Evolutionary conservation across 495 filamentous ascomycete species (phyloP), one percentile per base, ranked within the genome.

Genomic region (Aspergillus taichungensis): DNA sequence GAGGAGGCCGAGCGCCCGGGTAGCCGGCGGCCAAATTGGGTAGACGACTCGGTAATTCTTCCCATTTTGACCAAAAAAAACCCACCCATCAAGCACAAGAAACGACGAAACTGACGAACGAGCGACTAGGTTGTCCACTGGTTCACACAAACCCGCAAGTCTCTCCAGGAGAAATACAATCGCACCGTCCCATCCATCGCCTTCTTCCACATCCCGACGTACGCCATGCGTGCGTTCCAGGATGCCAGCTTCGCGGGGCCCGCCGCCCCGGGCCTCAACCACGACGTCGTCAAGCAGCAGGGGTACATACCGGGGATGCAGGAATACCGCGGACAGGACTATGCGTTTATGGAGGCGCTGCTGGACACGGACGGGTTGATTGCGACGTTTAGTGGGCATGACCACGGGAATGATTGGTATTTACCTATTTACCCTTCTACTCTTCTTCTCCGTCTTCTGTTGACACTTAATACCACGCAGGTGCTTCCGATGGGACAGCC

Each of bases 191-290:
- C 84, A 0, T 80, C 78, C 10, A 51, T 89, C 2, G 82, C 75
- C 0, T 89, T 89, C 56, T 81, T 83, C 8, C 85, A 88, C 53
- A 88, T 88, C 43, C 85, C 84, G 3, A 66, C 70, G 3, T 70
- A 73, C 40, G 80, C 81, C 0, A 78, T 76, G 43, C 64, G 66
- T 0, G 69, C 62, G 24, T 62, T 78, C 6, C 78, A 84, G 50
- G 49, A 74, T n/a, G 27, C 57, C 8, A 65, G 70, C 0, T 55
- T 74, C 1, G 42, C 64, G 10, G 29, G 53, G 0, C 52, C 69
- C 31, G 60, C 50, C 0, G 69, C 79, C 24, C 84, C 84, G 0
- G 84, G 84, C 2, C 68, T 87, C 46, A 82, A 88, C 49, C 77
- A 80, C 11, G 82, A 87, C 41, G 40, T 35, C 1, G 53, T 62